phyloP scores from a whole-genome alignment of 169 alveolate genomes.

The Plasmodium gonderi region DNA sequence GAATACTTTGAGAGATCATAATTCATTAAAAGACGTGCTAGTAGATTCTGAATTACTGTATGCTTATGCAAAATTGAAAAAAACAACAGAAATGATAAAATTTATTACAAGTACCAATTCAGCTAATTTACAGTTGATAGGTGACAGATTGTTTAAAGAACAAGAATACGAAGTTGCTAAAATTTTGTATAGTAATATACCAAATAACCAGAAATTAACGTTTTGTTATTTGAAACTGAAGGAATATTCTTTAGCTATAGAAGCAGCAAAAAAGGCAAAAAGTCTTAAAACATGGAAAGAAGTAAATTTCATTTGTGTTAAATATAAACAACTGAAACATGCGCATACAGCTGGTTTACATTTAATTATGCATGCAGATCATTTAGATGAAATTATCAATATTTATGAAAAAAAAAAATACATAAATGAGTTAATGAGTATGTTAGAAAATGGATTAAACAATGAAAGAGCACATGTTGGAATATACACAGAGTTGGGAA shows the following conservation, averaged over 20 bases:
- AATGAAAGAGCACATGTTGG: constrained; percentile 89
- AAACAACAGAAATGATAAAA: constrained; percentile 66
- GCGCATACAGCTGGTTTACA: constrained; percentile 96
- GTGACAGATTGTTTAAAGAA: constrained; percentile 84
- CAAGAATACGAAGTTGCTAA: constrained; percentile 92
- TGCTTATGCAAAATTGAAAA: constrained; percentile 75
- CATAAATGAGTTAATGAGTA: constrained; percentile 78
- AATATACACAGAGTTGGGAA: constrained; percentile 99
- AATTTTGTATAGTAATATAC: constrained; percentile 93
- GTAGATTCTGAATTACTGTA: constrained; percentile 63
- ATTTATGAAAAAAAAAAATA: constrained; percentile 81
- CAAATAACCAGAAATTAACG: constrained; percentile 98
- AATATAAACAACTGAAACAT: constrained; percentile 85
- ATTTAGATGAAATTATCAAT: constrained; percentile 93
- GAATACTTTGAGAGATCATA: constrained; percentile 76
- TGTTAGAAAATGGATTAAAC: constrained; percentile 76
- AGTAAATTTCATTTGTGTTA: constrained; percentile 95
- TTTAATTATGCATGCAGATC: constrained; percentile 98
- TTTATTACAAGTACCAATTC: constrained; percentile 63
- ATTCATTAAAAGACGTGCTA: constrained; percentile 74
- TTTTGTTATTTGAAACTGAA: constrained; percentile 94
- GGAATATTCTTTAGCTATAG: constrained; percentile 96
- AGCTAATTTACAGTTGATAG: constrained; percentile 81
- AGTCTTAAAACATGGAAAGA: constrained; percentile 96
- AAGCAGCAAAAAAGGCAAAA: constrained; percentile 99